Base-by-base conservation (phyloP, 495 filamentous ascomycete species). In the Opeltia flavorubescens region DNA sequence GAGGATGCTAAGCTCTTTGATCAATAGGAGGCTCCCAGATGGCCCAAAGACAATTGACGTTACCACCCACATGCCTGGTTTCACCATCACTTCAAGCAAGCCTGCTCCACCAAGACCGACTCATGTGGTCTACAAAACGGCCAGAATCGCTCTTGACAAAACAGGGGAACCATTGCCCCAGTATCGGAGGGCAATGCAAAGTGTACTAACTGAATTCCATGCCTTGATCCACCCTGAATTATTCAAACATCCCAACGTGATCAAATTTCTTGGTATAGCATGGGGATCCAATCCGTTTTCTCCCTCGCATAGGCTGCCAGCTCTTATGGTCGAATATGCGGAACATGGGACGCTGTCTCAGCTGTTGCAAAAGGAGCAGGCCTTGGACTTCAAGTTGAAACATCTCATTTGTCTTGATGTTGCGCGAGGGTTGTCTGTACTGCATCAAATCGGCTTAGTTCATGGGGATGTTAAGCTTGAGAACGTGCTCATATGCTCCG, bases 231-330 rank as follows among this genome's bases (percentile, higher is more conserved):
- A 54, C 24, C 46, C 51, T 6, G 5, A 23, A 12, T 31, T 61
- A 18, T 31, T 17, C 15, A 12, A 23, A 18, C 51, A 59, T 46
- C 46, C 49, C n/a, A 59, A 59, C 31, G 50, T 55, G 4, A 35
- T 61, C 23, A 30, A 59, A n/a, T 48, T 59, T 15, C 49, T 51
- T 13, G 49, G 36, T 18, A 15, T 47, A 13, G 49, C 49, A n/a
- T 51, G 49, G 49, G 49, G 49, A 9, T 42, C 33, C 2, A 51
- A 51, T 27, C 44, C 44, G 4, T 51, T 51, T 29, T 29, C 33
- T 13, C n/a, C 44, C n/a, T 8, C 18, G 3, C 25, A 42, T 18
- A 41, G 30, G n/a, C 23, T 51, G 4, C 49, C 49, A 41, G 49
- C 36, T 33, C 23, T 47, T 33, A 25, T 51, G 9, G 44, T 51